These are phyloP conservation scores for Sporisorium scitamineum DNA, from an alignment of 1,284 basidiomycete species.

Conservation along the genomic window DNA sequence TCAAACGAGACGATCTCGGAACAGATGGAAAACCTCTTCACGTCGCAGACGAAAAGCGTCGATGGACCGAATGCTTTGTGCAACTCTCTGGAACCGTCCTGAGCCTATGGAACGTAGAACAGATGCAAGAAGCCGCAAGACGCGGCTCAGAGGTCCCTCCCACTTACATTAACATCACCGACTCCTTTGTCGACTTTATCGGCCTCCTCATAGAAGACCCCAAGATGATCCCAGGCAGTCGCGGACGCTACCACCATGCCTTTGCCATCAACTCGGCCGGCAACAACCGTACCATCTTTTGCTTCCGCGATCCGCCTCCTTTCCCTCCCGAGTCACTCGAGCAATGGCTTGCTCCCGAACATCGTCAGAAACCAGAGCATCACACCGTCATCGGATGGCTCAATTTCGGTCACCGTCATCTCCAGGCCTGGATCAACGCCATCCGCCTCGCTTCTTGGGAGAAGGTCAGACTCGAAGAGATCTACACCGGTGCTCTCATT, in stretches of 20 bases:
- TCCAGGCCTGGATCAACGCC: constrained; percentile 82
- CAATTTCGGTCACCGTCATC: constrained; percentile 60
- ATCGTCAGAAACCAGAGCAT: constrained; percentile 59
- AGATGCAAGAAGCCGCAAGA: constrained; percentile 82
- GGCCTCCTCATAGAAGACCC: constrained; percentile 72
- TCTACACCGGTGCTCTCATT: constrained; percentile 91
- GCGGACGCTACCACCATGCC: constrained; percentile 76
- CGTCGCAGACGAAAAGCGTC: constrained; percentile 53
- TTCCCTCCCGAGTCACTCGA: constrained; percentile 57
- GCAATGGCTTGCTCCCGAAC: constrained; percentile 54
- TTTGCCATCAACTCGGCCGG: constrained; percentile 95
- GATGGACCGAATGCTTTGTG: constrained; percentile 73
- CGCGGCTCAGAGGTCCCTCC: constrained; percentile 85
- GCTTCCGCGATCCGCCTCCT: constrained; percentile 59
- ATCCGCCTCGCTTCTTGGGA: constrained; percentile 94
- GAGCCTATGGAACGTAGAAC: constrained; percentile 88
- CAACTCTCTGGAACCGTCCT: constrained; percentile 92
- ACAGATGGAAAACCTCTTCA: constrained; percentile 65
- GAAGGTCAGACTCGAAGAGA: constrained; percentile 92
- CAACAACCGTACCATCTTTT: constrained; percentile 88
- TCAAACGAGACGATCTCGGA: constrained; percentile 60
- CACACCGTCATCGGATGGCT: constrained; percentile 63
- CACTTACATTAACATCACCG: constrained; percentile 85
- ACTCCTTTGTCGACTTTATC: constrained; percentile 76
- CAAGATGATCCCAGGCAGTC: constrained; percentile 71